A percentile compares a stretch with the other conserved stretches of the same genome.
Conservation (phyloP, 805 yeast species). For the Nakazawaea sp. region DNA sequence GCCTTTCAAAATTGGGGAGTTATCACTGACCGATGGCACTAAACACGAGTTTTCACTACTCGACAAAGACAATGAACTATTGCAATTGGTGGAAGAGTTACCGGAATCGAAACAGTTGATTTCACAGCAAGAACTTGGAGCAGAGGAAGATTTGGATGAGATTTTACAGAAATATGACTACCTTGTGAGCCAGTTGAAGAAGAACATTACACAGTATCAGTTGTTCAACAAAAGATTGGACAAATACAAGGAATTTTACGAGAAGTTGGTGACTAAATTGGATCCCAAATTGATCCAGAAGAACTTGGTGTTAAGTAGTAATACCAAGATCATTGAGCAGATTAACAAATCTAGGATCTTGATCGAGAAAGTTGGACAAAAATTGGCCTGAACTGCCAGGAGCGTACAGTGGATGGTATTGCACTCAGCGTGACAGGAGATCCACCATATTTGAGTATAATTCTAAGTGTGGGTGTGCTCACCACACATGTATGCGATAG, state of each 20-base stretch:
- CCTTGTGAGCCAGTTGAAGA: conserved; percentile 12
- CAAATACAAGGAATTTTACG: conserved; percentile 14
- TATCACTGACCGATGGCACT: conserved; percentile 12
- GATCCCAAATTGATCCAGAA: conserved; percentile 13
- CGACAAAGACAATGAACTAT: conserved; percentile 14
- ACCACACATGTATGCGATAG: no score
- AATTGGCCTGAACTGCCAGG: no score
- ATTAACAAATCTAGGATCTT: conserved; percentile 15
- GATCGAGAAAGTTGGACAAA: conserved; percentile 13
- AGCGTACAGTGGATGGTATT: no score
- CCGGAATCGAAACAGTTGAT: conserved; percentile 18
- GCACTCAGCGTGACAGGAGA: no score
- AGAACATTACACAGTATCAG: conserved; percentile 13
- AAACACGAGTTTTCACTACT: conserved; percentile 18
- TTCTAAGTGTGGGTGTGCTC: no score
- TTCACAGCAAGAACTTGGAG: conserved; percentile 8
- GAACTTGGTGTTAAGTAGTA: conserved; percentile 17
- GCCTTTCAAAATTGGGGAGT: conserved; percentile 19
- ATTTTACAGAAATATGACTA: conserved; percentile 20
- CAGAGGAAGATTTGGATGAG: conserved; percentile 3
- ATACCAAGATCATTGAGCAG: conserved; percentile 15
- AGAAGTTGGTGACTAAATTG: conserved; percentile 7
- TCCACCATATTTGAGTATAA: no score
- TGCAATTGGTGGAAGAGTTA: conserved; percentile 21
- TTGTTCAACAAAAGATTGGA: conserved; percentile 13